These are phyloP conservation scores for Leishmania lainsoni DNA, from an alignment of 208 protist species.

Conservation along the genomic window DNA sequence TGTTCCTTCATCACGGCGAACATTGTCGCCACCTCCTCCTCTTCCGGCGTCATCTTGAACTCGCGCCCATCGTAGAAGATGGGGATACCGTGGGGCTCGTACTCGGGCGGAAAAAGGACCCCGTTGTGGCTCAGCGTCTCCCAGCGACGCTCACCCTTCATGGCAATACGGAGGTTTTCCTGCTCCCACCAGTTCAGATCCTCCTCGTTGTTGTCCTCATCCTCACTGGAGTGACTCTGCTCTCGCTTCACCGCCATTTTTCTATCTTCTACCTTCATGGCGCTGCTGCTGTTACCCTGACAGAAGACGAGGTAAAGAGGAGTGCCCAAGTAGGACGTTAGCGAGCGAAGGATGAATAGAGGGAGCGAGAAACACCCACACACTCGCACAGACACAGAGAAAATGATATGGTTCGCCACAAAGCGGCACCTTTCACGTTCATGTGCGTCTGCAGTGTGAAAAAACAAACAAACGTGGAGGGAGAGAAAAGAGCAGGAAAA, in stretches of 20 bases:
- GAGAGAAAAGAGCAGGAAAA: not conserved
- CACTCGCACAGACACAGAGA: not conserved
- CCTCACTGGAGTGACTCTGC: conserved; percentile 47
- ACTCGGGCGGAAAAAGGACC: conserved; percentile 96
- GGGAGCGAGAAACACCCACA: not conserved
- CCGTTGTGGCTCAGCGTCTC: conserved; percentile 96
- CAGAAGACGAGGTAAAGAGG: not conserved
- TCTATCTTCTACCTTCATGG: conserved; percentile 40
- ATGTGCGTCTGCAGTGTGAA: not conserved
- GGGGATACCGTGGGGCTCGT: conserved; percentile 96
- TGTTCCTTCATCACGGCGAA: conserved; percentile 95
- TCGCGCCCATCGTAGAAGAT: conserved; percentile 94
- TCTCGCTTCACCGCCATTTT: conserved; percentile 37
- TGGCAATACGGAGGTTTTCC: conserved; percentile 68
- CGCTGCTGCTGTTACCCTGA: conserved; percentile 11
- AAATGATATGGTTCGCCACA: not conserved
- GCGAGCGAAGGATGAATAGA: not conserved
- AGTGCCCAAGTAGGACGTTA: not conserved
- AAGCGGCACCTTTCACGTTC: not conserved
- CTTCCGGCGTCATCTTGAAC: conserved; percentile 93
- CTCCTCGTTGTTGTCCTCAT: conserved; percentile 53
- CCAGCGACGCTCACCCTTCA: conserved; percentile 91
- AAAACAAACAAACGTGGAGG: not conserved
- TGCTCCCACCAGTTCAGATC: conserved; percentile 88
- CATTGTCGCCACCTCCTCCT: conserved; percentile 99